Conservation (phyloP, 352 stramenopile genomes). For the Pseudoperonospora humuli region DNA sequence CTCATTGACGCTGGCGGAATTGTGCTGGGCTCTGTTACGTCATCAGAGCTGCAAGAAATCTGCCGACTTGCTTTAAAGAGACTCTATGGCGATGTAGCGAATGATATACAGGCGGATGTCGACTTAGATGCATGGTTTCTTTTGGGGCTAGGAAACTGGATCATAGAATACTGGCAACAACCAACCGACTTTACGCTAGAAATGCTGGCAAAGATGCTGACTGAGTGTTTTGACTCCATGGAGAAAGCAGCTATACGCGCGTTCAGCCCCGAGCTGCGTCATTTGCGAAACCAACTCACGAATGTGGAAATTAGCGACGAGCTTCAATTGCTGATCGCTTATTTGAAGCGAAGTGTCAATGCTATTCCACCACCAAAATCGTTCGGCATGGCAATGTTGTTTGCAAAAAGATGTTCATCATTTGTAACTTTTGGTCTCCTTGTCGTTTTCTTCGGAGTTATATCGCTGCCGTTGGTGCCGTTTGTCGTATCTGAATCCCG, state of each 20-base stretch:
- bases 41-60: conserved; percentile 33
- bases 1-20: conserved; percentile 61
- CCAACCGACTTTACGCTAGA: conserved; percentile 68
- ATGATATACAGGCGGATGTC: conserved; percentile 52
- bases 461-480: conserved; percentile 47
- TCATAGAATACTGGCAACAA: conserved; percentile 77
- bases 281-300: conserved; percentile 36
- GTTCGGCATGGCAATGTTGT: conserved; percentile 35
- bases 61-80: conserved; percentile 37
- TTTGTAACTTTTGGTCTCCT: conserved; percentile 43
- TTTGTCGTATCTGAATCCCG: conserved; percentile 44
- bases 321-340: conserved; percentile 47
- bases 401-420: conserved; percentile 58
- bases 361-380: conserved; percentile 38
- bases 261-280: conserved; percentile 49
- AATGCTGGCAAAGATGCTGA: conserved; percentile 54
- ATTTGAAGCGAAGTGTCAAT: conserved; percentile 56
- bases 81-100: conserved; percentile 36
- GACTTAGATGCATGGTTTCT: conserved; percentile 68
- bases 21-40: conserved; percentile 41
- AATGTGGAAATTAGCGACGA: conserved; percentile 38
- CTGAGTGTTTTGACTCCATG: conserved; percentile 45
- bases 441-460: conserved; percentile 40
- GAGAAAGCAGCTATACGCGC: conserved; percentile 40
- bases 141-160: conserved; percentile 56